phyloP scores from a whole-genome alignment of 2,329 filamentous ascomycete genomes.

The Colletotrichum cordylinicola region DNA sequence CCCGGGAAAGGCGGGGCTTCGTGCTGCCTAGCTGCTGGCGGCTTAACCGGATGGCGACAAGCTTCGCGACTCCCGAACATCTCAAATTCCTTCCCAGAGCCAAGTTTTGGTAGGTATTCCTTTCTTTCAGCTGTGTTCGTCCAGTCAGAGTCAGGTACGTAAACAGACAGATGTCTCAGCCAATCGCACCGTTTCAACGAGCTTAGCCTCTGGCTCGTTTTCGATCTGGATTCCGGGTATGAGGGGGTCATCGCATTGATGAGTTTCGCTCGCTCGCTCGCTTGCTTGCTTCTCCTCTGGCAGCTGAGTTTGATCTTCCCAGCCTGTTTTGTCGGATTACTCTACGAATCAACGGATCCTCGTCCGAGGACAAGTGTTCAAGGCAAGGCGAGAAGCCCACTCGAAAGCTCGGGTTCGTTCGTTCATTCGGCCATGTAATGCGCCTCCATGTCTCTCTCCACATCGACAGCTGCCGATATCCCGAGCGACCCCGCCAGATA shows the following conservation, averaged over 20 bases:
- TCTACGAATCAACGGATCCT: background rate
- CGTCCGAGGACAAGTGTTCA: background rate
- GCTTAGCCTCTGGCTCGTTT: background rate
- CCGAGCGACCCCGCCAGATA: constrained; percentile 1
- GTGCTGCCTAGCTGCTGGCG: background rate
- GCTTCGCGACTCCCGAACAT: background rate
- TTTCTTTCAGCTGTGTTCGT: background rate
- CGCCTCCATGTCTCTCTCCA: background rate
- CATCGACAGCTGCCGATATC: background rate
- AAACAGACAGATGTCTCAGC: background rate
- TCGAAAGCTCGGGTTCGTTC: background rate
- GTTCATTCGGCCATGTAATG: background rate
- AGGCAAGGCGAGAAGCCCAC: background rate
- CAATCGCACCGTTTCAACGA: background rate
- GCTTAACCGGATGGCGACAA: background rate
- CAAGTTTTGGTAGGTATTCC: background rate
- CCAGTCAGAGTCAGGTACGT: constrained; percentile 5
- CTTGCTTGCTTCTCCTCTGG: background rate
- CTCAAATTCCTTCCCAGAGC: background rate
- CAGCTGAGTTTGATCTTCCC: background rate
- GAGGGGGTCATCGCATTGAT: background rate
- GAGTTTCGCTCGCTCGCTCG: background rate
- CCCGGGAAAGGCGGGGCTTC: background rate
- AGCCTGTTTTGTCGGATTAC: background rate
- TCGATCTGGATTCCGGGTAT: background rate